Percentiles rank a stretch among this genome's conserved stretches.
These are phyloP conservation scores for Pseudoneurospora amorphoporcata DNA, from an alignment of 495 filamentous ascomycete species.

Conservation along the genomic window DNA sequence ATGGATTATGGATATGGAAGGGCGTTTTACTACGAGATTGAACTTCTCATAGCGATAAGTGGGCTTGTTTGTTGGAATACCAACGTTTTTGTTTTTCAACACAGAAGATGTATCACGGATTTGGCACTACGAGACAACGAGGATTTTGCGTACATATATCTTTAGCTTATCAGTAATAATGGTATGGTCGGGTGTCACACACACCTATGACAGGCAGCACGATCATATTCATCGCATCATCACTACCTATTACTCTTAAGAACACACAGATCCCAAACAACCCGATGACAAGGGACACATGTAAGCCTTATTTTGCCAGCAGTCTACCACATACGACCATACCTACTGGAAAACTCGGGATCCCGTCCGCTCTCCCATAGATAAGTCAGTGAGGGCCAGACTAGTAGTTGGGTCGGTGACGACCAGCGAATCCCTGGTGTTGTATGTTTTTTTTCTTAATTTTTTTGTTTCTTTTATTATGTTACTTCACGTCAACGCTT, in stretches of 20 bases:
- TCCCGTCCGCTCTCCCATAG: conserved; percentile 44
- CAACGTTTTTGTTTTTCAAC: background rate
- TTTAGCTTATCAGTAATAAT: background rate
- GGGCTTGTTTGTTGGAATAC: background rate
- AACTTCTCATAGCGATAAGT: background rate
- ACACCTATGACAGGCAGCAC: too few species aligned
- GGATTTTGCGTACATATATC: background rate
- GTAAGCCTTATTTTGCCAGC: background rate
- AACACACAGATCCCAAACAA: background rate
- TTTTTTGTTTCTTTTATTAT: too few species aligned
- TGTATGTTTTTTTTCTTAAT: conserved; percentile 20
- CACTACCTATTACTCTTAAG: background rate
- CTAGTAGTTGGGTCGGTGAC: conserved; percentile 39
- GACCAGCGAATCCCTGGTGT: conserved; percentile 39
- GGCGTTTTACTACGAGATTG: background rate
- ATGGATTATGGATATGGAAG: background rate
- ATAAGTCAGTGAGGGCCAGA: conserved; percentile 1
- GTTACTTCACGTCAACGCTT: too few species aligned
- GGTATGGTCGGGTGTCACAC: background rate
- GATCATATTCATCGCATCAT: too few species aligned
- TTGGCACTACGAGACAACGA: background rate
- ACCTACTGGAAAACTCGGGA: conserved; percentile 35
- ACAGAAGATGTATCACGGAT: background rate
- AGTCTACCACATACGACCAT: conserved; percentile 30
- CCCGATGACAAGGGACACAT: background rate